Conservation (phyloP, 441 rosid genomes). For the Flueggea neowawraea region DNA sequence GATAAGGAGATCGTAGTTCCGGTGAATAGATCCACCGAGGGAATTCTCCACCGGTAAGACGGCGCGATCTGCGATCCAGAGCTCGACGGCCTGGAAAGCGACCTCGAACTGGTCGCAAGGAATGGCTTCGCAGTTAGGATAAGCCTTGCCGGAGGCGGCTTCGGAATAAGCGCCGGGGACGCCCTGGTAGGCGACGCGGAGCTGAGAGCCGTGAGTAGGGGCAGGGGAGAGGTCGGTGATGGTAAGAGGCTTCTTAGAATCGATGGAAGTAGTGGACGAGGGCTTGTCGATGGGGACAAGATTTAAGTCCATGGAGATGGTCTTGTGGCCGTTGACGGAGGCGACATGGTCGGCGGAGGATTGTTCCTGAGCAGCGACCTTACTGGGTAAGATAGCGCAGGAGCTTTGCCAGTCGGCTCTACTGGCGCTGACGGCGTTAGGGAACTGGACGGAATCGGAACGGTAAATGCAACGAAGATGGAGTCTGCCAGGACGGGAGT, state of each 20-base stretch:
- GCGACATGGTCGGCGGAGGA: conserved; percentile 17
- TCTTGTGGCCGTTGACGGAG: conserved; percentile 72
- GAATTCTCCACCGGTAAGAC: conserved; percentile 91
- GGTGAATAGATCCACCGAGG: conserved; percentile 89
- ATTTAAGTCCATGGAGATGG: conserved; percentile 48
- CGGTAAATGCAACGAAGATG: conserved; percentile 36
- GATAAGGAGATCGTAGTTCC: conserved; percentile 91
- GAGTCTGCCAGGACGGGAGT: conserved; percentile 17
- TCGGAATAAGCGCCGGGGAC: conserved; percentile 96
- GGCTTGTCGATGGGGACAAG: conserved; percentile 45
- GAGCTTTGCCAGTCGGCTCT: conserved; percentile 93
- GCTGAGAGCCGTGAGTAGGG: conserved; percentile 81
- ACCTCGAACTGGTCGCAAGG: conserved; percentile 97
- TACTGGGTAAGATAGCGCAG: conserved; percentile 86
- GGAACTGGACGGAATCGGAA: conserved; percentile 49
- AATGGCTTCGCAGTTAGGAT: conserved; percentile 87
- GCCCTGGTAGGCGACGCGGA: conserved; percentile 94
- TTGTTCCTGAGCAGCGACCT: conserved; percentile 55
- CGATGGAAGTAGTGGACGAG: conserved; percentile 2
- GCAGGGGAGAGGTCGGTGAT: conserved; percentile 83
- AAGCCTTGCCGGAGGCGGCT: conserved; percentile 96
- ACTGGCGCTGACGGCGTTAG: conserved; percentile 59
- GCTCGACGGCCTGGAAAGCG: conserved; percentile 95
- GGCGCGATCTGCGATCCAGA: conserved; percentile 93
- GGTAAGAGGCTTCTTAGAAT: conserved; percentile 40